Base-by-base conservation (phyloP, 108 stramenopile genomes). In the Licmophora abbreviata region DNA sequence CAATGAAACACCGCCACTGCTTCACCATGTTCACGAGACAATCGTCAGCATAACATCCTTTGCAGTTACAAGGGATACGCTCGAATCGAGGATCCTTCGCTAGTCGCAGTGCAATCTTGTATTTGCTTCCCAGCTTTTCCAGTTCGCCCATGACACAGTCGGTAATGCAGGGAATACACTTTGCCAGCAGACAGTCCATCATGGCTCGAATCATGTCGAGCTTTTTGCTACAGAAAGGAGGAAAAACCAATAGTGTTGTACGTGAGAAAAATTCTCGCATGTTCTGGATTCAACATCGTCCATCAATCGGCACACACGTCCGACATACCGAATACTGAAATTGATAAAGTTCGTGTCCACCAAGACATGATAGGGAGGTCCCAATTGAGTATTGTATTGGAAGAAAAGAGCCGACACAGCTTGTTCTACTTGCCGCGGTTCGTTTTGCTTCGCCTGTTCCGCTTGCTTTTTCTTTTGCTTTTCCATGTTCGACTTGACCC, bases 261-360 rank as follows among this genome's bases (percentile, higher is more conserved):
- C n/a, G n/a, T n/a, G n/a, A 6, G 44, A 46, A 44, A 40, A 62
- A 59, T 40, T 53, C 15, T 4, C 37, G 31, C 15, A 18, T 40
- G 33, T 25, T 37, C 15, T 37, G n/a, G 3, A 5, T 4, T 4
- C 17, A 29, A 18, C 51, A 3, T 5, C 20, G 15, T 17, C 7
- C 10, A 12, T 11, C 34, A 35, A 12, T 9, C 20, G 18, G 15
- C 20, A 20, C 38, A 15, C 15, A 35, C 45, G 8, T 17, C 20
- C 11, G 14, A 61, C 74, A 29, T 56, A 77, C 76, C 83, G 84
- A 54, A 97, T 97, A 38, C 89, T 90, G 57, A 97, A 96, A 59
- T 99, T 97, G 63, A 99, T 90, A 82, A 98, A 98, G 73, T 99
- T 99, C 26, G 99, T 99, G 72, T 99, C 99, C 24, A 99, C 83